A percentile compares a stretch with the other conserved stretches of the same genome.
Evolutionary conservation across 208 protist species (phyloP).

Genomic region (Acanthamoeba divionensis): DNA sequence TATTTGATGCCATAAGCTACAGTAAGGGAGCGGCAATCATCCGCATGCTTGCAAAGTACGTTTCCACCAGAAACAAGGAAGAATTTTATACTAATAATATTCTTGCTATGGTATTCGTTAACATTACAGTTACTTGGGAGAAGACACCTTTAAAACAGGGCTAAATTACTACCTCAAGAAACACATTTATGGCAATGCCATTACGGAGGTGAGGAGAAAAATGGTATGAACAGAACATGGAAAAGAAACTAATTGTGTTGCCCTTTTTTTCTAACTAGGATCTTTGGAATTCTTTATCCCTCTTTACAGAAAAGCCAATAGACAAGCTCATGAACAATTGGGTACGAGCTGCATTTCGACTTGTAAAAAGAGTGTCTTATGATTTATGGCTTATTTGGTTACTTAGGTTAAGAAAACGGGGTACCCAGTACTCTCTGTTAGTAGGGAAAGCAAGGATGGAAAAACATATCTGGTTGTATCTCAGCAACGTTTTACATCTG

Average conservation of each 20-base stretch:
- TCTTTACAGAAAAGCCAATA: neutral
- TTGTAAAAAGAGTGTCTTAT: neutral
- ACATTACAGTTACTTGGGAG: conserved; percentile 67
- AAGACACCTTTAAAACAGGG: conserved; percentile 84
- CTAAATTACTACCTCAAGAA: conserved; percentile 89
- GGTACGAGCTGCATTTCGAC: neutral
- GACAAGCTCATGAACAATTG: conserved; percentile 4
- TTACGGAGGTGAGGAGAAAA: conserved; percentile 78
- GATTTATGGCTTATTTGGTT: neutral
- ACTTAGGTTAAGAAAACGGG: conserved; percentile 3
- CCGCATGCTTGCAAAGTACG: conserved; percentile 86
- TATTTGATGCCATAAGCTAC: conserved; percentile 97
- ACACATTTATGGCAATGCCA: conserved; percentile 90
- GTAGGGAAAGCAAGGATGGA: neutral
- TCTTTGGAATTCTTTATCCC: neutral
- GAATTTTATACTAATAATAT: too few species aligned
- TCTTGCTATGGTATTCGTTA: neutral
- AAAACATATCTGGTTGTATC: neutral
- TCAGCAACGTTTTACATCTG: conserved; percentile 15
- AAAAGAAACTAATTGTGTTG: too few species aligned
- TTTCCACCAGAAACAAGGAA: too few species aligned
- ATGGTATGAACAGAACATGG: too few species aligned
- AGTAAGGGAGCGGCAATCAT: conserved; percentile 89
- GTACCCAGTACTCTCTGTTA: neutral
- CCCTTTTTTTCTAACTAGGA: too few species aligned